Conservation (phyloP, 2,329 filamentous ascomycete species). For the Geosmithia putterillii region DNA sequence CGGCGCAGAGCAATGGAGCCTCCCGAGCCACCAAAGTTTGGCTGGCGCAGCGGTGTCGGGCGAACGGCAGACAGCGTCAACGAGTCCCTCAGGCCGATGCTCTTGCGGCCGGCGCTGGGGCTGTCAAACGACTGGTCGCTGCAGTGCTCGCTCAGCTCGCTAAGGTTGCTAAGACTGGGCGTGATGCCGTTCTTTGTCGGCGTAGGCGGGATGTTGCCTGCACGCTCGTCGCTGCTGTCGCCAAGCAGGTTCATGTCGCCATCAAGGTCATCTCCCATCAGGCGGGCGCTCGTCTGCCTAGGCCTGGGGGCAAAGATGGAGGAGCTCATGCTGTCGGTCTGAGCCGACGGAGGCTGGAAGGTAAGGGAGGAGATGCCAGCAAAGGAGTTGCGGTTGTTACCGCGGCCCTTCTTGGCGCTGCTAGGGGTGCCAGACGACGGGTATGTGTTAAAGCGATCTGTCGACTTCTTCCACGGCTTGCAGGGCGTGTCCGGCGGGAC, state of each 20-base stretch:
- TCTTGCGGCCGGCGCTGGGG: constrained; percentile 30
- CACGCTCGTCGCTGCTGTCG: neutral
- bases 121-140: constrained; percentile 29
- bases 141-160: constrained; percentile 11
- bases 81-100: constrained; percentile 24
- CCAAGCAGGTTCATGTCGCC: neutral
- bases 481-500: constrained; percentile 91
- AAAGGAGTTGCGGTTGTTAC: constrained; percentile 57
- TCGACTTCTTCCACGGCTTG: constrained; percentile 40
- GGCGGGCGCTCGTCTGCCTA: neutral
- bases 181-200: constrained; percentile 63
- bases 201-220: constrained; percentile 72
- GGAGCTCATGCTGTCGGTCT: neutral
- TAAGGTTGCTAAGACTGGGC: constrained; percentile 23
- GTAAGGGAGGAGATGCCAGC: constrained; percentile 65
- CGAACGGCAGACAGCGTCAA: constrained; percentile 28
- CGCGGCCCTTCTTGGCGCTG: constrained; percentile 41
- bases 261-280: neutral
- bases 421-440: constrained; percentile 1
- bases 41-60: constrained; percentile 20
- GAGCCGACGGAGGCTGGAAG: constrained; percentile 47
- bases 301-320: neutral
- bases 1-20: constrained; percentile 47
- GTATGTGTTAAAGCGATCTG: constrained; percentile 4
- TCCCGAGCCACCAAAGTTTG: constrained; percentile 40